Percentiles rank a stretch among this genome's conserved stretches.
Evolutionary conservation across 2,329 filamentous ascomycete genomes (phyloP).

Genomic region (Plectosphaerella plurivora): DNA sequence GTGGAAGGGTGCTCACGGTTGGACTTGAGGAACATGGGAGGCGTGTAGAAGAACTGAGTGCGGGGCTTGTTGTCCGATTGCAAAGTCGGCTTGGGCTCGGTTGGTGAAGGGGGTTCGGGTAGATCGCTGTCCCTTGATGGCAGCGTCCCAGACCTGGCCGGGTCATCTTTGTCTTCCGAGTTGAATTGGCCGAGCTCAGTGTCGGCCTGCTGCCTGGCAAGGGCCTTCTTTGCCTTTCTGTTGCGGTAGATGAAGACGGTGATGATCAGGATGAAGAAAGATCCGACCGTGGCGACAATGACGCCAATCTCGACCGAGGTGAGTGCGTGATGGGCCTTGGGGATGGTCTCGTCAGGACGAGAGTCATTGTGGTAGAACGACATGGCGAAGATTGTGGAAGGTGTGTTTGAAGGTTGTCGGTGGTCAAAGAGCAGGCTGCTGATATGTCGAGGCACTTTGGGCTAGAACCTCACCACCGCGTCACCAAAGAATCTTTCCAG

Average conservation of each 20-base stretch:
- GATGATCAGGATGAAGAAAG: constrained; percentile 15
- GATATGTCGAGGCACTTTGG: too few relatives aligned
- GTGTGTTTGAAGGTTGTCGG: too few relatives aligned
- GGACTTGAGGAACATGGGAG: background rate
- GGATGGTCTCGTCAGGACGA: constrained; percentile 6
- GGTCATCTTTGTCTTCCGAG: background rate
- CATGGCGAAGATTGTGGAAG: constrained; percentile 1
- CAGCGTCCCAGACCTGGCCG: background rate
- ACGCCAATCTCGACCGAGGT: constrained; percentile 20
- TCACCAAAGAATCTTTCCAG: too few relatives aligned
- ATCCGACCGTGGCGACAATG: constrained; percentile 16
- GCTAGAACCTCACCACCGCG: too few relatives aligned
- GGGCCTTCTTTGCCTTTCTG: background rate
- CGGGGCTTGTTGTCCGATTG: background rate
- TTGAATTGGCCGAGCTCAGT: background rate
- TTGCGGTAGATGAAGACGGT: constrained; percentile 17
- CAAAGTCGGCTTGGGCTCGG: background rate
- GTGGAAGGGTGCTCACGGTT: background rate
- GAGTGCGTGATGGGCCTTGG: constrained; percentile 11
- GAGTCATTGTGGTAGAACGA: constrained; percentile 12
- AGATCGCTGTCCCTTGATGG: background rate
- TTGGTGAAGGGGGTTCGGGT: background rate
- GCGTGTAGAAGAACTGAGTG: background rate
- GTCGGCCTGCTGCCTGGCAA: background rate
- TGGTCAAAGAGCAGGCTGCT: too few relatives aligned